Conservation (phyloP, 2,329 filamentous ascomycete species). For the Botrytis fabae region DNA sequence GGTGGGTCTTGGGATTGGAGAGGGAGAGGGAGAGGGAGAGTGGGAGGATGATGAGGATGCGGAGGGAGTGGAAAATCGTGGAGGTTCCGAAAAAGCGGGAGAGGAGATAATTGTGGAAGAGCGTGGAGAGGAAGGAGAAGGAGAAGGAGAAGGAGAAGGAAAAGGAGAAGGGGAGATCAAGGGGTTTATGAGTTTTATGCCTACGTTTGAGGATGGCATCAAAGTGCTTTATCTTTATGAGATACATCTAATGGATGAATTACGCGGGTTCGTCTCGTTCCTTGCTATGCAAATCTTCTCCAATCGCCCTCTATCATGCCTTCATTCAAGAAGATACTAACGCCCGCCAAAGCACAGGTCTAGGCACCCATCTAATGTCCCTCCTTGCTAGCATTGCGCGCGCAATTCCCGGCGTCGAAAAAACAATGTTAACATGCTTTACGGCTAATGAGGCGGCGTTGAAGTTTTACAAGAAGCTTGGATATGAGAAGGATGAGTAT, state of each 20-base stretch:
- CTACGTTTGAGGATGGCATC: constrained; percentile 65
- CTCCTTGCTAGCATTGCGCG: constrained; percentile 55
- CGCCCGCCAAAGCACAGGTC: constrained; percentile 52
- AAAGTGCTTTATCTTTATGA: constrained; percentile 78
- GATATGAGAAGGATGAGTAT: constrained; percentile 56
- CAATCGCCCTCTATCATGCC: background rate
- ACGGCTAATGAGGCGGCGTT: constrained; percentile 57
- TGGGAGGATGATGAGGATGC: constrained; percentile 52
- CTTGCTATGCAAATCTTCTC: background rate
- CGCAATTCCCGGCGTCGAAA: constrained; percentile 56
- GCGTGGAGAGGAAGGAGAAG: background rate
- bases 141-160: constrained; percentile 34
- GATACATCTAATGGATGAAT: constrained; percentile 61
- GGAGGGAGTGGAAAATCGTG: background rate
- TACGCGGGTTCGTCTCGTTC: constrained; percentile 53
- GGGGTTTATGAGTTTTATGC: constrained; percentile 68
- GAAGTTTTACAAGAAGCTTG: constrained; percentile 61
- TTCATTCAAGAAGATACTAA: background rate
- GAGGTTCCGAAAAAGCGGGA: background rate
- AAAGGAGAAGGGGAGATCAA: constrained; percentile 41
- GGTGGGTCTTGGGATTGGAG: constrained; percentile 51
- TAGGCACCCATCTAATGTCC: constrained; percentile 61
- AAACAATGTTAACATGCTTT: constrained; percentile 76
- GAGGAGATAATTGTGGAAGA: background rate
- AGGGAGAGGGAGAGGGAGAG: constrained; percentile 51